Evolutionary conservation across 2,329 filamentous ascomycete species (phyloP).

Genomic region (Raffaelea albimanens): DNA sequence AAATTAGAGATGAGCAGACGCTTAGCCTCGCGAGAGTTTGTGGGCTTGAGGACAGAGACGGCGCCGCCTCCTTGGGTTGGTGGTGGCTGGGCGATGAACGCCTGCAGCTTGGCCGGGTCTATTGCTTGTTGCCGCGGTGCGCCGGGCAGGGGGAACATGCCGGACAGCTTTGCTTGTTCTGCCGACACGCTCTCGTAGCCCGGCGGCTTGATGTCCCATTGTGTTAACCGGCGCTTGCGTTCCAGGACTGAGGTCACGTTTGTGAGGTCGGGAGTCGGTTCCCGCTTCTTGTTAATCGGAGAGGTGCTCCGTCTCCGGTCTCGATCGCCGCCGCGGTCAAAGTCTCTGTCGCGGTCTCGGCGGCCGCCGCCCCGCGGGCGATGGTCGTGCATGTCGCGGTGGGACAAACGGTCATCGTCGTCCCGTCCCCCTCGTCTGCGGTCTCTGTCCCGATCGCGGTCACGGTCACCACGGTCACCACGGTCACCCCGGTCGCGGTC

Average conservation of each 20-base stretch:
- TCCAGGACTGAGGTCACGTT: slow-evolving; percentile 73
- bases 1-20: slow-evolving; percentile 83
- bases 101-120: slow-evolving; percentile 87
- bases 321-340: slow-evolving; percentile 38
- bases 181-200: slow-evolving; percentile 98
- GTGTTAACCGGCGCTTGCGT: slow-evolving; percentile 84
- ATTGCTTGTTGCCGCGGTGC: slow-evolving; percentile 91
- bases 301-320: slow-evolving; percentile 65
- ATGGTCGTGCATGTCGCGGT: slow-evolving; percentile 23
- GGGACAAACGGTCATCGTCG: slow-evolving; percentile 57
- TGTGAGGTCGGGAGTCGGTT: slow-evolving; percentile 91
- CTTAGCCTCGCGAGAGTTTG: slow-evolving; percentile 89
- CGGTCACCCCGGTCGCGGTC: slow-evolving; percentile 50
- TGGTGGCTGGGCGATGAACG: slow-evolving; percentile 86
- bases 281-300: slow-evolving; percentile 79
- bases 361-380: slow-evolving; percentile 46
- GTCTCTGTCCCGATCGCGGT: slow-evolving; percentile 22
- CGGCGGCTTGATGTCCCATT: slow-evolving; percentile 98
- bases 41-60: slow-evolving; percentile 66
- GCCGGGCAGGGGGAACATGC: slow-evolving; percentile 97
- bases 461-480: slow-evolving; percentile 41
- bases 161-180: slow-evolving; percentile 95
- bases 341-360: slow-evolving; percentile 22
- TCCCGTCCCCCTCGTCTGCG: slow-evolving; percentile 43
- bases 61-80: slow-evolving; percentile 37